Base-by-base conservation (phyloP, 169 alveolate species). In the Eimeria tenella region DNA sequence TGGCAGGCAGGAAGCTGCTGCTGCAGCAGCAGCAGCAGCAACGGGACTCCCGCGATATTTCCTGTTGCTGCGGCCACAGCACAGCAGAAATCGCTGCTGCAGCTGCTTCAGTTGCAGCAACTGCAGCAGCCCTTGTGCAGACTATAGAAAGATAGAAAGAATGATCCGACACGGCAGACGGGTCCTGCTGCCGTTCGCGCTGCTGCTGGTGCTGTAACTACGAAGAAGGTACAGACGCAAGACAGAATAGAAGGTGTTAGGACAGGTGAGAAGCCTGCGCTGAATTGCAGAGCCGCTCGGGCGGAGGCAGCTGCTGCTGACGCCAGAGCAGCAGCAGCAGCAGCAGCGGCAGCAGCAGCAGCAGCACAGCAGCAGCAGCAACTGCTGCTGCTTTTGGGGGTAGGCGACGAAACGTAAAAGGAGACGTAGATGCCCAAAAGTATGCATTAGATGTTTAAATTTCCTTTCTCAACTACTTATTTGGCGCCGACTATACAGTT, bases 231-330 rank as follows among this genome's bases (percentile, higher is more conserved):
- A 56, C 55, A n/a, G 53, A 50, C 60, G 65, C 55, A 81, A 81
- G 55, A 81, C 53, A 21, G 73, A 52, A 81, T 42, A 55, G 8
- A 23, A 31, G 63, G 73, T 81, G 74, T 81, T 23, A 81, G 74
- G 53, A 81, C 74, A 81, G 73, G 42, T 17, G 89, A 23, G 73
- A 81, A 31, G 74, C 74, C 89, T 15, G 17, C 42, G 73, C 73
- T 53, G 89, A 42, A 31, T 71, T 71, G 81, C 89, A 9, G 89
- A 81, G 19, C 70, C 9, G 71, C 89, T 56, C 56, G 74, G 68
- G 73, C 89, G 6, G 89, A 56, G 8, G 86, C 86, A 17, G 86
- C 86, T 75, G 86, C 86, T 75, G 86, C 86, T 75, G 86, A 49
- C 65, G 86, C 86, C 49, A 50, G 50, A 49, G 86, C 86, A 49